phyloP scores from a whole-genome alignment of 106 monocot genomes.

The Platanthera zijinensis region DNA sequence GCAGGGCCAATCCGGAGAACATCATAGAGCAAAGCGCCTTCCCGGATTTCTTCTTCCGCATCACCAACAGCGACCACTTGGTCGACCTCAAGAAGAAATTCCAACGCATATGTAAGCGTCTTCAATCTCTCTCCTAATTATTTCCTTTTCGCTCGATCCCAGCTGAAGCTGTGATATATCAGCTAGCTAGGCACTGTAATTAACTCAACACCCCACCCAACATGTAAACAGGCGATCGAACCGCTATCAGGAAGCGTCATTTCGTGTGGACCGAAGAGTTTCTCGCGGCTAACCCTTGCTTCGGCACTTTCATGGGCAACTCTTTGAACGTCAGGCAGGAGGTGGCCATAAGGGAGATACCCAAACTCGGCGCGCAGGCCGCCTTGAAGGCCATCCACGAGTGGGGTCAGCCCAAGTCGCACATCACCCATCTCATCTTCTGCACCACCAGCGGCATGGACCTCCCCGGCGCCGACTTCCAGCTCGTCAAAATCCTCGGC shows the following conservation, averaged over 20 bases:
- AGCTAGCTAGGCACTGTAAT: neutral
- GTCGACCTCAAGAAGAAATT: conserved; percentile 3
- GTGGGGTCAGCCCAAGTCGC: conserved; percentile 6
- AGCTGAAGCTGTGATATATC: neutral
- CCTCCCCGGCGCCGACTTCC: conserved; percentile 7
- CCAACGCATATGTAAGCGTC: conserved; percentile 1
- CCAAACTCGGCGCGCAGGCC: neutral
- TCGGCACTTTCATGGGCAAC: neutral
- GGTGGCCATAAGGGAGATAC: neutral
- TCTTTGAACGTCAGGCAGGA: conserved; percentile 6
- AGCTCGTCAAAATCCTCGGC: conserved; percentile 3
- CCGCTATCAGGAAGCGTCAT: conserved; percentile 2
- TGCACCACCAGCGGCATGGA: conserved; percentile 13
- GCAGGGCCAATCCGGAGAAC: neutral
- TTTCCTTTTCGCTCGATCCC: neutral
- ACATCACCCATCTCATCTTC: conserved; percentile 9
- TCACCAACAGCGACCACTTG: conserved; percentile 13
- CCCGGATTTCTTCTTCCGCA: conserved; percentile 18
- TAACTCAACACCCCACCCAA: neutral
- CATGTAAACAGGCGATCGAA: neutral
- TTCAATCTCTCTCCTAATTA: neutral
- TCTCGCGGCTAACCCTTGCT: neutral
- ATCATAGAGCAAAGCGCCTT: conserved; percentile 4
- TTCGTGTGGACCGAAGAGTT: conserved; percentile 1
- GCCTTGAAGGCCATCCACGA: neutral